phyloP scores from a whole-genome alignment of 164 flowering plant species.

The Cinnamomum chago region DNA sequence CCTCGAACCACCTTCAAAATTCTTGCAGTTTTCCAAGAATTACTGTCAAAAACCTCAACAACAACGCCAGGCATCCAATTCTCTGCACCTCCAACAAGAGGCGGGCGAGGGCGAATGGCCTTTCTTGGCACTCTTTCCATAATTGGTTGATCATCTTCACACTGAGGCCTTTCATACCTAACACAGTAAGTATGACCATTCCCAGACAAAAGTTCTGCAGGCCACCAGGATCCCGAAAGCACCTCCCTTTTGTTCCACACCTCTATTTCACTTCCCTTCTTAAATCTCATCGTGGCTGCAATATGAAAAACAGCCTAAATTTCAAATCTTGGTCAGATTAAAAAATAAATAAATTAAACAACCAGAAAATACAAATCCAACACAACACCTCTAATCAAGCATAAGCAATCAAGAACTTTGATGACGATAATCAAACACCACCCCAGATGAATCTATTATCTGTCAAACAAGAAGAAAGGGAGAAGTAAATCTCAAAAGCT shows the following conservation, averaged over 20 bases:
- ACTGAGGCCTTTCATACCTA: slow-evolving; percentile 32
- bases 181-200: slow-evolving; percentile 68
- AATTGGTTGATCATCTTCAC: slow-evolving; percentile 10
- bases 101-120: slow-evolving; percentile 69
- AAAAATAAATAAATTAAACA: not conserved
- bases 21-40: slow-evolving; percentile 69
- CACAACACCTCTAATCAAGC: not conserved
- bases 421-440: not conserved
- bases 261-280: slow-evolving; percentile 66
- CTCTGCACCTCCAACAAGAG: slow-evolving; percentile 22
- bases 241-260: slow-evolving; percentile 48
- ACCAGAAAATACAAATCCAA: not conserved
- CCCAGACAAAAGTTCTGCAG: slow-evolving; percentile 62
- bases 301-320: not conserved
- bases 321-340: not conserved
- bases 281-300: slow-evolving; percentile 52
- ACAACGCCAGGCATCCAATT: slow-evolving; percentile 59
- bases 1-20: slow-evolving; percentile 35
- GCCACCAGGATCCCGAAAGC: slow-evolving; percentile 64
- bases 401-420: not conserved
- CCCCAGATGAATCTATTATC: not conserved
- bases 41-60: slow-evolving; percentile 64
- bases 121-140: slow-evolving; percentile 59
- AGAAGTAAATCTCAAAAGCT: not conserved
- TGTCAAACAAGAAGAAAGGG: not conserved